A percentile compares a stretch with the other conserved stretches of the same genome.
These are phyloP conservation scores for Teratosphaeria zuluensis DNA, from an alignment of 2,329 filamentous ascomycete genomes.

Conservation along the genomic window DNA sequence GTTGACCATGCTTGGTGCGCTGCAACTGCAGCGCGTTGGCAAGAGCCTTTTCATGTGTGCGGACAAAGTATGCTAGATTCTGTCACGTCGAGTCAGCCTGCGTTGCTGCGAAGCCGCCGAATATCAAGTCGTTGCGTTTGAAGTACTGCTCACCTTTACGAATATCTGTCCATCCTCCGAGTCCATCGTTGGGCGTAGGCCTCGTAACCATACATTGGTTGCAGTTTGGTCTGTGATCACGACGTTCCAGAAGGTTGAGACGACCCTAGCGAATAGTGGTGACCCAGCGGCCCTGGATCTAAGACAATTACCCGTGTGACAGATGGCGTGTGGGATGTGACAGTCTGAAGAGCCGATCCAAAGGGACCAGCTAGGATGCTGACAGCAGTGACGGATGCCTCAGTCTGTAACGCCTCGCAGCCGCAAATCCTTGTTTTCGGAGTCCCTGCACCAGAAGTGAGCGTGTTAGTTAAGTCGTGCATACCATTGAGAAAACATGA, in stretches of 20 bases:
- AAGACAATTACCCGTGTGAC: background rate
- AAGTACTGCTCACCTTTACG: constrained; percentile 58
- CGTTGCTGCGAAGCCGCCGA: background rate
- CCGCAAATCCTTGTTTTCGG: background rate
- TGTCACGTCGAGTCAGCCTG: constrained; percentile 29
- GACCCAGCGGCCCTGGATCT: background rate
- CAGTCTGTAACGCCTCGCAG: background rate
- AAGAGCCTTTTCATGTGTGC: constrained; percentile 92
- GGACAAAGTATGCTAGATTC: constrained; percentile 94
- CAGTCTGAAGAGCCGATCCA: background rate
- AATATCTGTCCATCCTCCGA: constrained; percentile 85
- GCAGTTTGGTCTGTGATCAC: constrained; percentile 1
- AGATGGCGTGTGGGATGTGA: background rate
- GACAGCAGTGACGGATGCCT: background rate
- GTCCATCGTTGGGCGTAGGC: constrained; percentile 49
- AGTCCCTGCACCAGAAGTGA: background rate
- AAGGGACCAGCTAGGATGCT: background rate
- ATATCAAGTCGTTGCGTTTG: background rate
- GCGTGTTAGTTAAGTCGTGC: background rate
- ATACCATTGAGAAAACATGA: background rate
- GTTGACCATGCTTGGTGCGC: constrained; percentile 50
- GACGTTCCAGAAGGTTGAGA: background rate
- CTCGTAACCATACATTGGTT: constrained; percentile 14
- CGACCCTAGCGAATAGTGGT: background rate
- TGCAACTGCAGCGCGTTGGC: constrained; percentile 89